Evolutionary conservation across 2,329 filamentous ascomycete genomes (phyloP).

Genomic region (Periconia macrospinosa): DNA sequence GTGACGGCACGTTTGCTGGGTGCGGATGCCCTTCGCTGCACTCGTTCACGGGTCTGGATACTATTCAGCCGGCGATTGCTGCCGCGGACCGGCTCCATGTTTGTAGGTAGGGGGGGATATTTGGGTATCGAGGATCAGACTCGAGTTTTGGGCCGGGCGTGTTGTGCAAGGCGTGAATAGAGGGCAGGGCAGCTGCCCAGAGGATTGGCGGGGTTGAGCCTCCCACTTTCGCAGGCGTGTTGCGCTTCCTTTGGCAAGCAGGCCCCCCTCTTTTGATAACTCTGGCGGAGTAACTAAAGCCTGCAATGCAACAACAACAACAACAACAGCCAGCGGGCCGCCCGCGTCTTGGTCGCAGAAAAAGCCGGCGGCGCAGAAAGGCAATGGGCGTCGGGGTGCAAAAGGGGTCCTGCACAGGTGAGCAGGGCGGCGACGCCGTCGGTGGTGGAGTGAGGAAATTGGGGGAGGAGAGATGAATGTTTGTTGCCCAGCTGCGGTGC

Average conservation of each 20-base stretch:
- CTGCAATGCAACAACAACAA: no score
- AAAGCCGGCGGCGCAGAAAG: neutral
- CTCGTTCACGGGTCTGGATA: slow-evolving; percentile 44
- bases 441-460: neutral
- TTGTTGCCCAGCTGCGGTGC: neutral
- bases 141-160: neutral
- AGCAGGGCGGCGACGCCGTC: no score
- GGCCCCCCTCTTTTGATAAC: neutral
- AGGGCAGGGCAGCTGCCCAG: no score
- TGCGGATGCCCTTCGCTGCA: slow-evolving; percentile 42
- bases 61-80: slow-evolving; percentile 47
- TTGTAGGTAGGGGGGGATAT: slow-evolving; percentile 1
- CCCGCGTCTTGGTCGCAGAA: neutral
- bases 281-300: no score
- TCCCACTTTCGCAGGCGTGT: neutral
- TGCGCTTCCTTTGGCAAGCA: neutral
- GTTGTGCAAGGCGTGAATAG: neutral
- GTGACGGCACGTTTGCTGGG: slow-evolving; percentile 43
- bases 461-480: neutral
- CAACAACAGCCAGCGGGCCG: no score
- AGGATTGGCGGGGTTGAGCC: neutral
- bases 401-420: no score
- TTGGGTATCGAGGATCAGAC: neutral
- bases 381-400: no score
- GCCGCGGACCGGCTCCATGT: slow-evolving; percentile 35